phyloP scores from a whole-genome alignment of 2,329 filamentous ascomycete genomes.

The Paraconiothyrium brasiliense region DNA sequence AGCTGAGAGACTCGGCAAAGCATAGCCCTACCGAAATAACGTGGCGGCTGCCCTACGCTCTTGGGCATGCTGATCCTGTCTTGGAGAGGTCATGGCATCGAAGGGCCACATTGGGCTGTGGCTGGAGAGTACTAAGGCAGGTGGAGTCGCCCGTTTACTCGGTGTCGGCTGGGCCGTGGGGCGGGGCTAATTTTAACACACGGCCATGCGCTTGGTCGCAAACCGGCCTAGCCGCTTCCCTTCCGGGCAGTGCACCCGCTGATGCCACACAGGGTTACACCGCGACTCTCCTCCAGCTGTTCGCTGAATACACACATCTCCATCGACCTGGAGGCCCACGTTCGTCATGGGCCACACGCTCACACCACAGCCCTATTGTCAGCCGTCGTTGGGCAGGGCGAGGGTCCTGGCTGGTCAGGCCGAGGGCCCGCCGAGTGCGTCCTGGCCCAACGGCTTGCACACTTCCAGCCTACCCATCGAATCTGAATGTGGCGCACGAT shows the following conservation, averaged over 20 bases:
- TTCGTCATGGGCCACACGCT: constrained; percentile 4
- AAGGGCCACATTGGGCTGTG: constrained; percentile 10
- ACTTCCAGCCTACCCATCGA: constrained; percentile 2
- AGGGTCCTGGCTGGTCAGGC: background rate
- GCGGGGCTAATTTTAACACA: constrained; percentile 14
- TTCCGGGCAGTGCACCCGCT: background rate
- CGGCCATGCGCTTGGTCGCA: background rate
- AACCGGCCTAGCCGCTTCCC: constrained; percentile 6
- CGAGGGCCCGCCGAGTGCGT: background rate
- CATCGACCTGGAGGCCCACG: background rate
- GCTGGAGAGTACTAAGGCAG: constrained; percentile 1
- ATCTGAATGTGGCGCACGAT: constrained; percentile 13
- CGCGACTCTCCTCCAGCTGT: constrained; percentile 10
- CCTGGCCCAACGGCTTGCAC: background rate
- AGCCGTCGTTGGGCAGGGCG: background rate
- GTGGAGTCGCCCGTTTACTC: constrained; percentile 8
- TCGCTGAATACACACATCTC: constrained; percentile 7
- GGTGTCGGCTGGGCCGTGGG: constrained; percentile 12
- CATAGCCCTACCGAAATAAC: constrained; percentile 17
- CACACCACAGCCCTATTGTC: constrained; percentile 15
- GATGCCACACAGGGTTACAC: constrained; percentile 15
- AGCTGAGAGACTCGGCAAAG: constrained; percentile 13
- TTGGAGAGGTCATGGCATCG: background rate
- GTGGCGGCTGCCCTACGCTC: constrained; percentile 6
- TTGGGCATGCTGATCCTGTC: constrained; percentile 2